Conservation (phyloP, 768 basidiomycete species). For the Phlebiopsis gigantea region DNA sequence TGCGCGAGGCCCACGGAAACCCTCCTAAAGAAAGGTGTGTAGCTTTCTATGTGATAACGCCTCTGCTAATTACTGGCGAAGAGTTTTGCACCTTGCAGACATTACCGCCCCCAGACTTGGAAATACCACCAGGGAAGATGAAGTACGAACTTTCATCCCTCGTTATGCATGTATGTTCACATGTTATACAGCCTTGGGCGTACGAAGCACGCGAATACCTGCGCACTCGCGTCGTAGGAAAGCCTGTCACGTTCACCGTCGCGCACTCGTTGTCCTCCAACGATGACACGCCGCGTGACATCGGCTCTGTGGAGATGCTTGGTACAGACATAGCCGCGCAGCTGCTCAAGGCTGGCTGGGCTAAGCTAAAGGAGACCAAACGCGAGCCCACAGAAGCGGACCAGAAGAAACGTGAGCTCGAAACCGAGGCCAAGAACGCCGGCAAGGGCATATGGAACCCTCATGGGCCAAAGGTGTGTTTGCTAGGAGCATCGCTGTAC, state of each 20-base stretch:
- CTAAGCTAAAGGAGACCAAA: slow-evolving; percentile 82
- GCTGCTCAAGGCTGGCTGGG: slow-evolving; percentile 89
- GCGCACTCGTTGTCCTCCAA: slow-evolving; percentile 74
- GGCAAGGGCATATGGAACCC: slow-evolving; percentile 85
- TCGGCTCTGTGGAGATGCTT: slow-evolving; percentile 69
- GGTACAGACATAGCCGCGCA: slow-evolving; percentile 71
- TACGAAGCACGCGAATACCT: slow-evolving; percentile 93
- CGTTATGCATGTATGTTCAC: background rate
- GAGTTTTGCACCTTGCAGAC: slow-evolving; percentile 87
- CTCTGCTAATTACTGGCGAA: slow-evolving; percentile 26
- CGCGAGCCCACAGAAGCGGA: slow-evolving; percentile 82
- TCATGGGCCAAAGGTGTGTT: slow-evolving; percentile 61
- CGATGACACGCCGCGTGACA: slow-evolving; percentile 73
- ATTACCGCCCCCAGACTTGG: slow-evolving; percentile 82
- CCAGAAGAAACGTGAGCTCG: slow-evolving; percentile 59
- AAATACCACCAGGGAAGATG: slow-evolving; percentile 72
- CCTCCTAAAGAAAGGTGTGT: slow-evolving; percentile 82
- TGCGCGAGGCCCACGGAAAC: slow-evolving; percentile 82
- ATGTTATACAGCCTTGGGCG: slow-evolving; percentile 64
- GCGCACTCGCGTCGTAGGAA: slow-evolving; percentile 80
- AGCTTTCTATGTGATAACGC: background rate
- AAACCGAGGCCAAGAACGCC: slow-evolving; percentile 69
- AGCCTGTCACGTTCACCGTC: slow-evolving; percentile 81
- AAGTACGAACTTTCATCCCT: slow-evolving; percentile 41
- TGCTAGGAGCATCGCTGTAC: background rate